Conservation (phyloP, 495 filamentous ascomycete species). For the Hypomontagnella monticulosa region DNA sequence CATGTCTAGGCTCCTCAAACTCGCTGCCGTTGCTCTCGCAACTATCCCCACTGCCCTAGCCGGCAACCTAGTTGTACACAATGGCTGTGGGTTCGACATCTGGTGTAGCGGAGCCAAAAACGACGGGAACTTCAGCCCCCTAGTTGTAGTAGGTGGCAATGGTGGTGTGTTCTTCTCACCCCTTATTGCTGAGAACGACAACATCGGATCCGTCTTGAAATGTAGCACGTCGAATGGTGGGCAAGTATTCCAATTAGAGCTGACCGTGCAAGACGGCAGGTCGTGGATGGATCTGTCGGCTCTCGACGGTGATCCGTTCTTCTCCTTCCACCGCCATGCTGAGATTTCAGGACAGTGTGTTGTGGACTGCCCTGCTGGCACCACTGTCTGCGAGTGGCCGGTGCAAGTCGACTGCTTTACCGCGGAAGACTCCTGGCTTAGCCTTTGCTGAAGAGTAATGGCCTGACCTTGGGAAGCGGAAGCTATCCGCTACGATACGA, state of each 20-base stretch:
- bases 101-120: slow-evolving; percentile 36
- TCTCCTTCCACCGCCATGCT: slow-evolving; percentile 20
- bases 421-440: slow-evolving; percentile 12
- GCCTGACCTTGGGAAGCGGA: neutral
- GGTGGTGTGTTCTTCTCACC: slow-evolving; percentile 21
- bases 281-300: slow-evolving; percentile 36
- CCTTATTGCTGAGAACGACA: slow-evolving; percentile 26
- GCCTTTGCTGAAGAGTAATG: slow-evolving; percentile 9
- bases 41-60: slow-evolving; percentile 8
- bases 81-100: slow-evolving; percentile 29
- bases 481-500: too few species aligned
- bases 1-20: slow-evolving; percentile 5
- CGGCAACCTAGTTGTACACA: slow-evolving; percentile 17
- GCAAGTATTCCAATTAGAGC: slow-evolving; percentile 32
- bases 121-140: slow-evolving; percentile 24
- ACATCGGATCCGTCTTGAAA: slow-evolving; percentile 33
- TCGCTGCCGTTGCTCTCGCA: slow-evolving; percentile 3
- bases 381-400: slow-evolving; percentile 20
- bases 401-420: slow-evolving; percentile 22
- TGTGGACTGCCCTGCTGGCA: slow-evolving; percentile 15
- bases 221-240: neutral
- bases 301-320: slow-evolving; percentile 31
- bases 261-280: slow-evolving; percentile 17
- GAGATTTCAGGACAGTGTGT: slow-evolving; percentile 32
- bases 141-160: neutral